Evolutionary conservation across 306 rosid species (phyloP).

Genomic region (Prunus armeniaca): DNA sequence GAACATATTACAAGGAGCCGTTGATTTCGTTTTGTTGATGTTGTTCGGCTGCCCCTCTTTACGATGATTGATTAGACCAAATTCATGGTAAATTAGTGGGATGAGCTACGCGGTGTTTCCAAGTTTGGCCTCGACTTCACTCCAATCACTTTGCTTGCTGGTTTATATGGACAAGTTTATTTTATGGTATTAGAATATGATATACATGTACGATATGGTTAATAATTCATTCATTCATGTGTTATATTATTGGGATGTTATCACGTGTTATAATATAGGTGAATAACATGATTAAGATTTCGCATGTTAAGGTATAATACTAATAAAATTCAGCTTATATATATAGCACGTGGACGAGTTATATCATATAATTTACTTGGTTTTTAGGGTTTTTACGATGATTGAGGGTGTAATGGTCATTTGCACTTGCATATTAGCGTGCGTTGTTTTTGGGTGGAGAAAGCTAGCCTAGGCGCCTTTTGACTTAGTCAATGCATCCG

Average conservation of each 20-base stretch:
- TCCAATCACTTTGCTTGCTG: not conserved
- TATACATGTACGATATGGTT: too few relatives aligned
- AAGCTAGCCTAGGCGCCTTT: conserved; percentile 1
- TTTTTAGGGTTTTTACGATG: not conserved
- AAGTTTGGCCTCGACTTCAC: not conserved
- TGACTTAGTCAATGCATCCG: conserved; percentile 24
- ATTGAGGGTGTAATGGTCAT: not conserved
- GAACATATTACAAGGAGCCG: conserved; percentile 2
- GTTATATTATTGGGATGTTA: too few relatives aligned
- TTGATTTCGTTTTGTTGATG: conserved; percentile 1
- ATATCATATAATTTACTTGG: not conserved
- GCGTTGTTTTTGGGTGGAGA: not conserved
- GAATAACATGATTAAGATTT: too few relatives aligned
- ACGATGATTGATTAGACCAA: too few relatives aligned
- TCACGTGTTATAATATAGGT: too few relatives aligned
- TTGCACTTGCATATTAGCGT: not conserved
- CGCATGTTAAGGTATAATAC: rapidly evolving
- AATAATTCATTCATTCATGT: too few relatives aligned
- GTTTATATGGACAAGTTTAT: too few relatives aligned
- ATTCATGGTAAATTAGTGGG: not conserved
- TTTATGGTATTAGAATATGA: too few relatives aligned
- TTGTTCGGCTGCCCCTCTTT: not conserved
- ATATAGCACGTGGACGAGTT: too few relatives aligned
- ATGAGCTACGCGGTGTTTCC: not conserved
- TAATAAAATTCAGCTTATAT: too few relatives aligned